Evolutionary conservation across 2,329 filamentous ascomycete species (phyloP), one percentile per base, ranked within the genome.

Genomic region (Penicillium sp.): DNA sequence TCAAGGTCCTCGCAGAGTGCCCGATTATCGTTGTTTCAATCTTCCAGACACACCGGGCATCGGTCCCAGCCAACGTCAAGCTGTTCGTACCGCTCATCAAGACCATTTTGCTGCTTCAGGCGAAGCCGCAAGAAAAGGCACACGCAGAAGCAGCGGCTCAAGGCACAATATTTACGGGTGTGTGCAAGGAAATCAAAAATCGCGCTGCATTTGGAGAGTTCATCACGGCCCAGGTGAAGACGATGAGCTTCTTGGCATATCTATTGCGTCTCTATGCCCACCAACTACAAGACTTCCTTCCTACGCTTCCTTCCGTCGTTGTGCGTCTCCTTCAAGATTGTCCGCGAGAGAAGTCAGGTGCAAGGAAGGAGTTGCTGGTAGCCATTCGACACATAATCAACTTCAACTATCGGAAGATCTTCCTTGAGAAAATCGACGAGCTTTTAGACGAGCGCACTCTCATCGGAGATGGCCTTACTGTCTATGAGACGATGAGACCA

Each of bases 301-400:
- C 83, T 0, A 85, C 82, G 0, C 74, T 99, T 15, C 93, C 93
- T 0, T 84, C 86, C 31, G 91, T 97, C 33, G 88, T 97, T 3
- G 88, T 99, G 6, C 82, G 93, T 6, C 73, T 98, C 40, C 75
- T 98, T 40, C 88, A 95, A 63, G 93, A 99, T 64, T 97, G 93
- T 52, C 93, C 93, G 0, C 78, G 91, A 43, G 93, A 97, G 70
- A 95, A 95, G 64, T 96, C 91, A 0, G 85, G 86, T 3, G 88
- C 91, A 1, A 80, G 94, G 17, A 99, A 98, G 67, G 93, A 99
- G 69, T 76, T 99, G 19, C 74, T 99, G 38, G 93, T 98, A 45
- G 94, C 93, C 0, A 96, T 98, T 51, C 81, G 94, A 21, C 94
- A 99, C 64, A 96, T 98, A 60, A 96, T 98, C 69, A 98, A 97